Evolutionary conservation across 441 rosid species (phyloP), one percentile per base, ranked within the genome.

Genomic region (Gossypium trilobum): DNA sequence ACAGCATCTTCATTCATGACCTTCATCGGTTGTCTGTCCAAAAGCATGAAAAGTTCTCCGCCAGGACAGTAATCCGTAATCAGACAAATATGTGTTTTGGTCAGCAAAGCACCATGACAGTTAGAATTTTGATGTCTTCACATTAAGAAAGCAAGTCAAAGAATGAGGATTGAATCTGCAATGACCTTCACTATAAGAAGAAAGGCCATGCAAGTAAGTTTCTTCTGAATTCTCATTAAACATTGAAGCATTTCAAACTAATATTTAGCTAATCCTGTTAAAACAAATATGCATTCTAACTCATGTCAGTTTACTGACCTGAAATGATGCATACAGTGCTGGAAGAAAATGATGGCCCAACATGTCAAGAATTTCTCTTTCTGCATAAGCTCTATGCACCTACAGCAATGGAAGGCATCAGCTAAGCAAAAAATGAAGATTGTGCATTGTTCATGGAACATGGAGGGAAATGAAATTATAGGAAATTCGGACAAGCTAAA

Each of bases 311-410:
- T 31, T 55, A 55, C 70, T 23, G 31, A 94, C 99, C 99, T 92
- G 99, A 85, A 95, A 95, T 56, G 99, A 95, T 77, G 98, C 97
- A 75, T 95, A 95, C 27, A 95, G 73, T 64, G 99, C 97, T 42
- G 99, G 99, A 82, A 95, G 96, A 74, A 95, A 92, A 79, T 97
- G 98, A 75, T 95, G 99, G 83, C 92, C 99, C 82, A 95, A 84
- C 89, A 87, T 81, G 76, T 92, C 92, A 0, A 95, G 97, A 70
- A 95, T 92, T 70, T 92, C 96, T 73, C 99, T 83, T 82, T 95
- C 99, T 61, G 97, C 93, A 76, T 98, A 89, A 70, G 96, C 98
- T 84, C 99, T 91, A 76, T 95, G 99, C 11, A 92, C 99, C 99
- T 95, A 83, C 42, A 61, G 22, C 65, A 71, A 70, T 71, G 63